Conservation (phyloP, 192 early-diverging fungal species). For the Coemansia sp. region DNA sequence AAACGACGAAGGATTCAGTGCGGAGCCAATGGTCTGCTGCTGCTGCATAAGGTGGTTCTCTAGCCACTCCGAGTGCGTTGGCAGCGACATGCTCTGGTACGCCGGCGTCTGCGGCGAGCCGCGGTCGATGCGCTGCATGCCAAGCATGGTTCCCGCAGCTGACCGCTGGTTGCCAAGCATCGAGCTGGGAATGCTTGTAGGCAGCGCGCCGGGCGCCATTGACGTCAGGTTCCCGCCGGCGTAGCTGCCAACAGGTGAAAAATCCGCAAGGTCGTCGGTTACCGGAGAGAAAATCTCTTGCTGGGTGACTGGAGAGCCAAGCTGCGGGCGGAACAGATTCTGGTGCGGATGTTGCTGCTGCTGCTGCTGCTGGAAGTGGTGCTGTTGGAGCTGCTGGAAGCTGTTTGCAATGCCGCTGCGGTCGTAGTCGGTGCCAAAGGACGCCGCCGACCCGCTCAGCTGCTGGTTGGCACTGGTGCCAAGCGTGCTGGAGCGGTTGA, state of each 20-base stretch:
- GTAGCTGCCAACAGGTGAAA: conserved; percentile 45
- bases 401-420: conserved; percentile 49
- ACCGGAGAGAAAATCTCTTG: conserved; percentile 43
- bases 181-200: conserved; percentile 50
- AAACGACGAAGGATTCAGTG: conserved; percentile 56
- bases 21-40: conserved; percentile 56
- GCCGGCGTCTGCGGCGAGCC: conserved; percentile 37
- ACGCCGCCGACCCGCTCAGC: conserved; percentile 32
- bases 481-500: conserved; percentile 24
- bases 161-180: conserved; percentile 34
- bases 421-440: conserved; percentile 51
- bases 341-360: conserved; percentile 37
- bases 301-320: conserved; percentile 41
- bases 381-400: conserved; percentile 56
- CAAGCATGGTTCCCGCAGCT: conserved; percentile 39
- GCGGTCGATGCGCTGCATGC: conserved; percentile 45
- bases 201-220: conserved; percentile 41
- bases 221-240: conserved; percentile 38
- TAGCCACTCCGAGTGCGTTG: conserved; percentile 56
- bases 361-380: conserved; percentile 42
- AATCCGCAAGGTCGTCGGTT: conserved; percentile 35
- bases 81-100: conserved; percentile 65
- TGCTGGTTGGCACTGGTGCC: conserved; percentile 27
- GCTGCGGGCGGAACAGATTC: conserved; percentile 47
- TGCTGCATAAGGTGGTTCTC: conserved; percentile 56